Conservation (phyloP, 768 basidiomycete species). For the Suillus decipiens region DNA sequence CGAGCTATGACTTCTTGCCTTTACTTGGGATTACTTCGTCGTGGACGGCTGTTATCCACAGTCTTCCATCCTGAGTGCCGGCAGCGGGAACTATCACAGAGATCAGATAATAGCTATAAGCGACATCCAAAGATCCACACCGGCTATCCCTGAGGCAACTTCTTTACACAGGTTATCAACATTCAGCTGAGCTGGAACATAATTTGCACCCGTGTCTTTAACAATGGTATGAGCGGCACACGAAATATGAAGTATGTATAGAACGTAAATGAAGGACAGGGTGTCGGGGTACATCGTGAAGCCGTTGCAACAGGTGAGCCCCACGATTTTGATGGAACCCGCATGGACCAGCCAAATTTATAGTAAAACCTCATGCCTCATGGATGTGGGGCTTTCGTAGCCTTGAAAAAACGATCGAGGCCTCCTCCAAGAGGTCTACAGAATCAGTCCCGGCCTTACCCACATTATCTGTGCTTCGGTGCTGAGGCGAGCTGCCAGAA, state of each 20-base stretch:
- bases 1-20: background rate
- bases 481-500: conserved; percentile 1
- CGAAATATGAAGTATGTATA: background rate
- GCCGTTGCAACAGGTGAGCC: background rate
- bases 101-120: background rate
- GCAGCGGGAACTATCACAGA: background rate
- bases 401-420: conserved; percentile 1
- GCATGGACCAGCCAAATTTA: background rate
- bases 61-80: background rate
- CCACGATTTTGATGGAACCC: background rate
- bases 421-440: background rate
- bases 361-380: background rate
- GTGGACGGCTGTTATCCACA: background rate
- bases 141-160: background rate
- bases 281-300: background rate
- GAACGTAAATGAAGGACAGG: background rate
- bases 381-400: conserved; percentile 3
- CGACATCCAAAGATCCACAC: background rate
- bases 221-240: background rate
- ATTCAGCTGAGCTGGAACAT: background rate
- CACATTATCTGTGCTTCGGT: conserved; percentile 1
- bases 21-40: background rate
- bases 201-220: background rate
- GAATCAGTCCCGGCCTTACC: background rate
- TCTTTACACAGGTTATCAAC: conserved; percentile 1